Evolutionary conservation across 2,329 filamentous ascomycete species (phyloP), one percentile per base, ranked within the genome.

Genomic region (Aureobasidium musti): DNA sequence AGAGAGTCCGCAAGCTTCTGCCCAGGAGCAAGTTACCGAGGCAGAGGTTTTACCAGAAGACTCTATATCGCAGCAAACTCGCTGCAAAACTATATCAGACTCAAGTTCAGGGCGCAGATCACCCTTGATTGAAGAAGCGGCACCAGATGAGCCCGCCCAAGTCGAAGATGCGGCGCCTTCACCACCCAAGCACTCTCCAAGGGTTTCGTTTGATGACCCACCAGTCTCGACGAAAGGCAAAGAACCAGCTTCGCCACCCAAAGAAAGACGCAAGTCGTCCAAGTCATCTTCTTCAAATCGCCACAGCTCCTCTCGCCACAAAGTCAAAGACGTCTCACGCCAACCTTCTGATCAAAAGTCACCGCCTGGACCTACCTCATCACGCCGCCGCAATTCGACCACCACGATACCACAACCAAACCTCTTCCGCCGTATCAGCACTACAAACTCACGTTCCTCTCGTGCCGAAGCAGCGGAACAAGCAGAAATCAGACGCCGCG

Each of bases 261-360:
- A 28, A 28, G 59, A 39, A n/a, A 50, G 21, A 39, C 28, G 45
- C 43, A 50, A 30, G 28, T 63, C 57, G 10, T 30, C 26, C 23
- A 49, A 49, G 23, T 28, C 21, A 7, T 49, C 52, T 19, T 61
- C 57, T 6, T 6, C 35, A 17, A 14, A 26, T 8, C 41, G 30
- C 11, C 61, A 39, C 30, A 19, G 37, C 35, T 37, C 43, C 2
- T 30, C 49, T 19, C 37, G 21, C 14, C 43, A 50, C 33, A 50
- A 50, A n/a, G 33, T 63, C 59, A 52, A 63, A 28, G 59, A 63
- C 21, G 23, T 63, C 5, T 33, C 30, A 10, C 53, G 43, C 17
- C 30, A 17, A 10, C n/a, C 59, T 28, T 19, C 26, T 10, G 43
- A 63, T 7, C 53, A 41, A 59, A 14, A 54, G 14, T 0, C 37